A percentile compares a stretch with the other conserved stretches of the same genome.
These are phyloP conservation scores for Phytophthora podocarpi DNA, from an alignment of 352 stramenopile genomes.

Conservation along the genomic window DNA sequence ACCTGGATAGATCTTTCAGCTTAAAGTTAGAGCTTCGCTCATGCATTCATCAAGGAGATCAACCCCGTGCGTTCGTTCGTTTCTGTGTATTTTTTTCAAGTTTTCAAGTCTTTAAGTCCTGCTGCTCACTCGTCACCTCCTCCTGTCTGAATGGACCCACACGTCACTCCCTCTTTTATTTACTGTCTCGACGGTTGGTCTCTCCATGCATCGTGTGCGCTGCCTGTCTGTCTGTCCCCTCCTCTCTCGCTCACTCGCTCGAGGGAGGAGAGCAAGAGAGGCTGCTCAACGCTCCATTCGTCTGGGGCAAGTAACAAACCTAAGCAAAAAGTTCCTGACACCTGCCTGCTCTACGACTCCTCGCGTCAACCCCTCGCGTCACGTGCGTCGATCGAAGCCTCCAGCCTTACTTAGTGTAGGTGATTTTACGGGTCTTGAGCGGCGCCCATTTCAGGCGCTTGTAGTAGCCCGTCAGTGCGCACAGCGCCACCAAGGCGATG, in stretches of 20 bases:
- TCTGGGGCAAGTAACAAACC: constrained; percentile 17
- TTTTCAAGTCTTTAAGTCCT: constrained; percentile 37
- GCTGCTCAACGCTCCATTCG: constrained; percentile 21
- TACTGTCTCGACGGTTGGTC: constrained; percentile 26
- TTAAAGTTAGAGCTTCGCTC: background rate
- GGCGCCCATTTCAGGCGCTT: constrained; percentile 98
- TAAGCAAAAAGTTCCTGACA: constrained; percentile 14
- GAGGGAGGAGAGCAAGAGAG: constrained; percentile 13
- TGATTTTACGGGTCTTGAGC: constrained; percentile 98
- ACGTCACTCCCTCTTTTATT: constrained; percentile 33
- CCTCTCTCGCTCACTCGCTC: constrained; percentile 8
- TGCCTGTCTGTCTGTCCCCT: constrained; percentile 14
- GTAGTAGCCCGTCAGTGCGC: constrained; percentile 96
- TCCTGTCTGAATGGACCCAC: constrained; percentile 21
- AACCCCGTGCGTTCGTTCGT: constrained; percentile 22
- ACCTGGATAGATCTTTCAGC: background rate
- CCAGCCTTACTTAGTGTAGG: constrained; percentile 94
- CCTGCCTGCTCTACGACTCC: constrained; percentile 17
- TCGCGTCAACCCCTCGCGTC: constrained; percentile 8
- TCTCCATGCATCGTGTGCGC: constrained; percentile 19
- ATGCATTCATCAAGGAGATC: no score
- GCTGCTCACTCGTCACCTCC: constrained; percentile 7
- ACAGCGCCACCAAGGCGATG: constrained; percentile 90
- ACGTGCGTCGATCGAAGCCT: constrained; percentile 12
- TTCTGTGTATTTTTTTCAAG: constrained; percentile 37